phyloP scores from a whole-genome alignment of 768 basidiomycete species.

The Boletellus ananas region DNA sequence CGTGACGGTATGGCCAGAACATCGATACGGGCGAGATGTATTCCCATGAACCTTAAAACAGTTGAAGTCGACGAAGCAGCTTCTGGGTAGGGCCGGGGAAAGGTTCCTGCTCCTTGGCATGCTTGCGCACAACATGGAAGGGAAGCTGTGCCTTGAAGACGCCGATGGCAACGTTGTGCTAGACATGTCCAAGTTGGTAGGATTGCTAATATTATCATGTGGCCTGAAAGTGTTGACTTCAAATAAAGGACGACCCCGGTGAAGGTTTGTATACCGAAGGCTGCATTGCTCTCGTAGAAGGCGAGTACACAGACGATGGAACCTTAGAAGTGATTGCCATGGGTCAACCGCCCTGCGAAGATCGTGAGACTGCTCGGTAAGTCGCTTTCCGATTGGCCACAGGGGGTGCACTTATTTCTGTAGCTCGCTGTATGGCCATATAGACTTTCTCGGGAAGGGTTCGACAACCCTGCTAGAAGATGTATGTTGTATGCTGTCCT shows the following conservation, averaged over 20 bases:
- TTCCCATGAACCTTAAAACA: conserved; percentile 32
- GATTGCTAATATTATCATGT: neutral
- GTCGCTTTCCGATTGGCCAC: conserved; percentile 12
- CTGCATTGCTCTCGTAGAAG: conserved; percentile 91
- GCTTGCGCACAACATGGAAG: conserved; percentile 86
- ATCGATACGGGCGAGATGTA: conserved; percentile 7
- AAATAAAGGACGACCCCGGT: conserved; percentile 72
- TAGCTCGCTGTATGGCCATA: conserved; percentile 92
- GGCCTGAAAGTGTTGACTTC: conserved; percentile 12
- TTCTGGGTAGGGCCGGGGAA: conserved; percentile 85
- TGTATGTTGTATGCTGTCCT: conserved; percentile 42
- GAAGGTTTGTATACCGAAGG: conserved; percentile 97
- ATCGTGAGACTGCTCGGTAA: conserved; percentile 77
- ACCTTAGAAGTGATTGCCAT: conserved; percentile 87
- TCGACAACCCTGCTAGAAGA: conserved; percentile 88
- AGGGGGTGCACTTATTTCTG: conserved; percentile 6
- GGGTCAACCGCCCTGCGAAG: conserved; percentile 96
- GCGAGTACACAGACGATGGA: conserved; percentile 92
- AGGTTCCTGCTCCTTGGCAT: conserved; percentile 93
- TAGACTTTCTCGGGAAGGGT: conserved; percentile 96
- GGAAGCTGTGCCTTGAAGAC: conserved; percentile 88
- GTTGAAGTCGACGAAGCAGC: conserved; percentile 94
- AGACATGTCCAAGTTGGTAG: conserved; percentile 82
- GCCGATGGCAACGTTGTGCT: conserved; percentile 86
- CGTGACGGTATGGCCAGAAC: conserved; percentile 63